Evolutionary conservation across 2,329 filamentous ascomycete genomes (phyloP), one percentile per base, ranked within the genome.

Genomic region (Talaromyces sp.): DNA sequence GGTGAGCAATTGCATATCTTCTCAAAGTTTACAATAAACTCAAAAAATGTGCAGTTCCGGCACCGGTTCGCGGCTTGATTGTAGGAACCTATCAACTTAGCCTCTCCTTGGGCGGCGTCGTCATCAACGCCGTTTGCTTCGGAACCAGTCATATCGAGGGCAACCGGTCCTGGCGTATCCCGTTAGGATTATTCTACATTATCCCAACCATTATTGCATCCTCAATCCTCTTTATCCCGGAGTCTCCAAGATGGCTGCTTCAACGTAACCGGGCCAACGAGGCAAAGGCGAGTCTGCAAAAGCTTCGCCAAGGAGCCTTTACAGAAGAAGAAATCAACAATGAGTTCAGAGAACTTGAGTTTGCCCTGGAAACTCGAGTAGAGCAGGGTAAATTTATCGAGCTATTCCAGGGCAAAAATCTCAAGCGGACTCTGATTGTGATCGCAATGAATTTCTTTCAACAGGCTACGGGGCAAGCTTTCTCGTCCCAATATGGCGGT

Each of bases 191-290:
- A 14, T 62, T 62, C 35, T 56, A 56, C 13, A 43, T 62, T n/a
- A 13, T 62, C 9, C 60, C 48, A 10, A 16, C 24, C 7, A 27
- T 45, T 19, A 7, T 62, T 14, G 11, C 24, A 11, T 6, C 22
- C 13, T 13, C n/a, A 0, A 19, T 62, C 13, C 54, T 37, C 9
- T 63, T 63, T 7, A 35, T 63, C 6, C 50, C 61, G 4, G 43
- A 62, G 48, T 63, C 61, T 47, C 61, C 61, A 8, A 14, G 61
- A n/a, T 63, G 61, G 61, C 24, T 57, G 6, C 11, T 63, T 27
- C 16, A 33, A 13, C 22, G 43, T 2, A 43, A 56, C 16, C 19
- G 61, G 4, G 11, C 3, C n/a, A 50, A 63, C 2, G 61, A 57
- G 19, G 48, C 50, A 10, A 35, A n/a, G 1, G 14, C 27, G 5